A percentile compares a stretch with the other conserved stretches of the same genome.
Conservation (phyloP, 2,329 filamentous ascomycete species). For the Penicillium sp. region DNA sequence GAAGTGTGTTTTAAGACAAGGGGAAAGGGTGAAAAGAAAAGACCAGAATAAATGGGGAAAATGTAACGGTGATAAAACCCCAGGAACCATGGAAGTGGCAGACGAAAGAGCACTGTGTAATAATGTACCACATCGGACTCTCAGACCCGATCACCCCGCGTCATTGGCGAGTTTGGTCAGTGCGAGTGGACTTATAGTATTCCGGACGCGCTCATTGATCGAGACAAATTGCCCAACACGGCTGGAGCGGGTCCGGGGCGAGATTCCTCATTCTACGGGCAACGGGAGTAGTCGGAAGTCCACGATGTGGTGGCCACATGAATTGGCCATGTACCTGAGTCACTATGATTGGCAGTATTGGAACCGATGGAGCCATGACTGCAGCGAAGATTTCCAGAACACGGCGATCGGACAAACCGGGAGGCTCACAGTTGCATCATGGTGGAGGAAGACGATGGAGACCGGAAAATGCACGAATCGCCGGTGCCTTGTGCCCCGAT, state of each 20-base stretch:
- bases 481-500: too few species aligned
- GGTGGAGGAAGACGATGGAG: not conserved
- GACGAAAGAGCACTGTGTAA: too few species aligned
- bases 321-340: too few species aligned
- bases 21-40: conserved; percentile 1
- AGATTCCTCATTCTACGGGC: too few species aligned
- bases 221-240: not conserved
- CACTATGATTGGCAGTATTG: not conserved
- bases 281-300: too few species aligned
- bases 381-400: conserved; percentile 37
- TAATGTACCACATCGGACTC: too few species aligned
- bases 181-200: not conserved
- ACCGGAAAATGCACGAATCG: too few species aligned
- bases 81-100: conserved; percentile 11
- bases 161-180: conserved; percentile 3
- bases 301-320: too few species aligned
- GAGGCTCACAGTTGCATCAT: conserved; percentile 10
- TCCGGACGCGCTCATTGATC: conserved; percentile 1
- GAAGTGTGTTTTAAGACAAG: not conserved
- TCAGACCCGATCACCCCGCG: not conserved
- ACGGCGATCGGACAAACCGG: conserved; percentile 3
- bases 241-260: conserved; percentile 1
- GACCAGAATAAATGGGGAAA: conserved; percentile 4
- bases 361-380: too few species aligned
- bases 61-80: conserved; percentile 12